phyloP scores from a whole-genome alignment of 2,329 filamentous ascomycete species.

The Cladorrhinum sp. region DNA sequence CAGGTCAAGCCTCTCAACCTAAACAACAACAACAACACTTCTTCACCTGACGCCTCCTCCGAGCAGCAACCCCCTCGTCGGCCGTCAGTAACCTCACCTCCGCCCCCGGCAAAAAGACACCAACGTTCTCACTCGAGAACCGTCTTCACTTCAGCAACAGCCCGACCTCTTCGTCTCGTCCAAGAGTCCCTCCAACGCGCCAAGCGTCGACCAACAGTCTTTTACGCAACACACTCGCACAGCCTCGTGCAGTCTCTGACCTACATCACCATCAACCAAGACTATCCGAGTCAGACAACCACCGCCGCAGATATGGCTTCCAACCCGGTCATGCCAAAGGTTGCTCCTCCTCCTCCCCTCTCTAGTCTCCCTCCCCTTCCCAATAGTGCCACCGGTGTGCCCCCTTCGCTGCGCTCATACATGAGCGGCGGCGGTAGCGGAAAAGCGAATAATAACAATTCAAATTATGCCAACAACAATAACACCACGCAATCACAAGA shows the following conservation, averaged over 20 bases:
- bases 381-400: neutral
- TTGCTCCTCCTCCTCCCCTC: conserved; percentile 18
- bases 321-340: conserved; percentile 27
- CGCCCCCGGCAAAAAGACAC: conserved; percentile 7
- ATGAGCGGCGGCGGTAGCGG: neutral
- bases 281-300: neutral
- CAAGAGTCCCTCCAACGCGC: conserved; percentile 16
- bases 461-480: neutral
- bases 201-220: conserved; percentile 26
- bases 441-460: neutral
- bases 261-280: conserved; percentile 22
- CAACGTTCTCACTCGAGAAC: conserved; percentile 10
- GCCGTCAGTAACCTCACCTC: no score
- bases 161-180: conserved; percentile 27
- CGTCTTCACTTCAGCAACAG: conserved; percentile 21
- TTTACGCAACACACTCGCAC: conserved; percentile 22
- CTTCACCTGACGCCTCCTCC: no score
- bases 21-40: no score
- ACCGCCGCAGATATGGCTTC: conserved; percentile 16
- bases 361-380: conserved; percentile 10
- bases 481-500: conserved; percentile 12
- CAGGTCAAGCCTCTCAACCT: conserved; percentile 4
- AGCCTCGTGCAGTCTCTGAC: conserved; percentile 22
- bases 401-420: conserved; percentile 7
- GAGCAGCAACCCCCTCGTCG: no score